These are phyloP conservation scores for Fusarium abutilonis DNA, from an alignment of 2,329 filamentous ascomycete species.

Conservation along the genomic window DNA sequence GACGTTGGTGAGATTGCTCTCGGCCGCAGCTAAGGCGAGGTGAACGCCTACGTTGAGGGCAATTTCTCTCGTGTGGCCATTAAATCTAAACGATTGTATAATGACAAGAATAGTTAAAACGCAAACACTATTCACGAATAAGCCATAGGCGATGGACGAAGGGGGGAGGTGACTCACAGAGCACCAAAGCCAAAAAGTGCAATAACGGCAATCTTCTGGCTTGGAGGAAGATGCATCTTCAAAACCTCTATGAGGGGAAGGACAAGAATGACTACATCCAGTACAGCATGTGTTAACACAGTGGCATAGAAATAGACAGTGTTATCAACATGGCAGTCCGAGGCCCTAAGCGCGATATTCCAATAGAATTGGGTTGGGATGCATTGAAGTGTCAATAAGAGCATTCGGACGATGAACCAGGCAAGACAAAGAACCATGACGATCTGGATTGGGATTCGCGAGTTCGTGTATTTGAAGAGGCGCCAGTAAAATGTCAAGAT, in stretches of 20 bases:
- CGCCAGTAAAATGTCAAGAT: constrained; percentile 46
- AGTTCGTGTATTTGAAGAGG: constrained; percentile 43
- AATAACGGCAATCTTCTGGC: constrained; percentile 46
- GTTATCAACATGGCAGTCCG: constrained; percentile 45
- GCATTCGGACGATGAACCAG: constrained; percentile 45
- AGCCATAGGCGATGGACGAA: background rate
- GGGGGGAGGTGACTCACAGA: constrained; percentile 32
- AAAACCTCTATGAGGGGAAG: constrained; percentile 47
- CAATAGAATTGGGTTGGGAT: constrained; percentile 48
- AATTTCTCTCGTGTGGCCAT: constrained; percentile 37
- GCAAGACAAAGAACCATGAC: constrained; percentile 29
- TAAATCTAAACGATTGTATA: constrained; percentile 28
- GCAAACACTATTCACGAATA: constrained; percentile 21
- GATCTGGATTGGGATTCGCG: constrained; percentile 43
- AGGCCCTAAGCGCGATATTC: constrained; percentile 41
- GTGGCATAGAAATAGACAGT: constrained; percentile 47
- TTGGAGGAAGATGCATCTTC: constrained; percentile 42
- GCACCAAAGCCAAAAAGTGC: constrained; percentile 45
- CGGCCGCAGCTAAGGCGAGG: constrained; percentile 42
- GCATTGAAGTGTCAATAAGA: constrained; percentile 48
- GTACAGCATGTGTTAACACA: constrained; percentile 43
- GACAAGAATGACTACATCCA: constrained; percentile 47
- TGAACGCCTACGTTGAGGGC: constrained; percentile 40
- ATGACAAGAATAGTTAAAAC: constrained; percentile 43
- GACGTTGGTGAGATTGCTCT: constrained; percentile 44